These are phyloP conservation scores for Prunella vulgaris DNA, from an alignment of 257 asterid species.

Conservation along the genomic window DNA sequence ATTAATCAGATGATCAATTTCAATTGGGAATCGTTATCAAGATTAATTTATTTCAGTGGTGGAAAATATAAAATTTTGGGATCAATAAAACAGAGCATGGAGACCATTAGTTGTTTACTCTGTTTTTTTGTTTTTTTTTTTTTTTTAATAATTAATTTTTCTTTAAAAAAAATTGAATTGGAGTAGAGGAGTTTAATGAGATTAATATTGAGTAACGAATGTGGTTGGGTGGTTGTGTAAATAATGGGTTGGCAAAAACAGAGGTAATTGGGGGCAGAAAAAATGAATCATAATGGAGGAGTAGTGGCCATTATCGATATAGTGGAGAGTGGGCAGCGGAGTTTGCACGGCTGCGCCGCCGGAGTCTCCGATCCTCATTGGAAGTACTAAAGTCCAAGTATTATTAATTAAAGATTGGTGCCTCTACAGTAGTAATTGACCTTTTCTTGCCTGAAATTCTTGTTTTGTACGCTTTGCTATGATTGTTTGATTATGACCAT, in stretches of 20 bases:
- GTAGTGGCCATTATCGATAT: slow-evolving; percentile 43
- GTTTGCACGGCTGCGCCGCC: slow-evolving; percentile 1
- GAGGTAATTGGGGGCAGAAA: slow-evolving; percentile 14
- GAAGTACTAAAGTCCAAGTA: background rate
- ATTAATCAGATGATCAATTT: background rate
- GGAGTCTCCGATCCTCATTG: background rate
- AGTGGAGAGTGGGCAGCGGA: background rate
- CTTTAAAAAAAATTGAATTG: slow-evolving; percentile 8
- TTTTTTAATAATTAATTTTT: no score
- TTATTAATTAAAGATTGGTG: slow-evolving; percentile 5
- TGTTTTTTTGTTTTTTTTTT: background rate
- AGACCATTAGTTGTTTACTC: slow-evolving; percentile 19
- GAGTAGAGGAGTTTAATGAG: slow-evolving; percentile 1
- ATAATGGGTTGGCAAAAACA: slow-evolving; percentile 16
- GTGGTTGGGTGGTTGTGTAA: slow-evolving; percentile 27
- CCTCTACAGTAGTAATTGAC: slow-evolving; percentile 1
- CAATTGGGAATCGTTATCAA: background rate
- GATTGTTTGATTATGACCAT: background rate
- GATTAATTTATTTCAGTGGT: background rate
- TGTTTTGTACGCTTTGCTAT: background rate
- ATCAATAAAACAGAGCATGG: slow-evolving; percentile 2
- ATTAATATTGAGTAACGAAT: slow-evolving; percentile 7
- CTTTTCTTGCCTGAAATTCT: background rate
- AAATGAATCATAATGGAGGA: slow-evolving; percentile 32
- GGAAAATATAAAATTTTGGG: background rate